phyloP scores from a whole-genome alignment of 306 rosid genomes.

The Dryas drummondii region DNA sequence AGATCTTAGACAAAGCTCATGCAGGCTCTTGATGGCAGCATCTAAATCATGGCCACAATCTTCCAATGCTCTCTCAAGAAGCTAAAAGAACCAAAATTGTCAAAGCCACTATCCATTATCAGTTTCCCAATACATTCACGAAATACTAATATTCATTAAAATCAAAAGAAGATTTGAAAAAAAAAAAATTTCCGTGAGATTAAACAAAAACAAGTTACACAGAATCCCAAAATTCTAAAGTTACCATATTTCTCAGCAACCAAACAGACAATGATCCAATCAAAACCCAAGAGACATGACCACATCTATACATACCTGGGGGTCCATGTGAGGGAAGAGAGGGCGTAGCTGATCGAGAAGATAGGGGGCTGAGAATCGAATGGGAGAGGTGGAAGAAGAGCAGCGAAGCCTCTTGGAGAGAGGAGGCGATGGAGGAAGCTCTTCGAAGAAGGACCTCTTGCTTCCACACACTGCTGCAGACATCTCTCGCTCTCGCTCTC shows the following conservation, averaged over 20 bases:
- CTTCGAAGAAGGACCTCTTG: conserved; percentile 97
- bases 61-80: conserved; percentile 75
- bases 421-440: conserved; percentile 89
- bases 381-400: conserved; percentile 79
- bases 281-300: not conserved
- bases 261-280: not conserved
- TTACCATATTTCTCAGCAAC: not conserved
- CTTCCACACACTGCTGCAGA: conserved; percentile 99
- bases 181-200: not conserved
- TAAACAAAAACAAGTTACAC: not conserved
- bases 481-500: conserved; percentile 50
- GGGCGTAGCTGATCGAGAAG: conserved; percentile 67
- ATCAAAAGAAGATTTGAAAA: not conserved
- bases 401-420: conserved; percentile 86
- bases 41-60: conserved; percentile 82
- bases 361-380: conserved; percentile 51
- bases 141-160: not conserved
- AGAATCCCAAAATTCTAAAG: not conserved
- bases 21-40: conserved; percentile 73
- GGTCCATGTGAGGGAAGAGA: conserved; percentile 81
- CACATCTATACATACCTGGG: conserved; percentile 24
- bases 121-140: not conserved
- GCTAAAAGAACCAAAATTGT: conserved; percentile 43
- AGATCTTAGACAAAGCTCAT: conserved; percentile 63
- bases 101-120: not conserved